Evolutionary conservation across 352 stramenopile genomes (phyloP), one percentile per base, ranked within the genome.

Genomic region (Phytophthora melonis): DNA sequence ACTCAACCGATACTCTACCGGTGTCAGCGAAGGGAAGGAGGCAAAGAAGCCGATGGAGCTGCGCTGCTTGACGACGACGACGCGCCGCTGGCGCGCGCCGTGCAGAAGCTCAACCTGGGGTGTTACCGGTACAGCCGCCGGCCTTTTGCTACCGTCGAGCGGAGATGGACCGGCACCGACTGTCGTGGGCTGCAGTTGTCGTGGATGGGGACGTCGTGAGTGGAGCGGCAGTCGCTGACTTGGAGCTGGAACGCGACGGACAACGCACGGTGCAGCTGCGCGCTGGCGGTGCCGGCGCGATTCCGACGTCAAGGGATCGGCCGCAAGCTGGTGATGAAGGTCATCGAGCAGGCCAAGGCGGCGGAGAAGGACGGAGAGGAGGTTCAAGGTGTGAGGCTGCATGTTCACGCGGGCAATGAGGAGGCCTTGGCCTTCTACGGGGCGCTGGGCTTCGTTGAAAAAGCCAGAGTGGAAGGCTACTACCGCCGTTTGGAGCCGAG

Each of bases 71-170:
- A 80, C 80, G 45, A n/a, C n/a, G 66, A 84, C 36, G 76, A 79
- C 27, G 55, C 72, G 27, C 70, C 69, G 58, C 78, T 92, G 56
- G 78, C 88, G 50, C 73, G 72, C n/a, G 72, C 75, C 2, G 82
- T 87, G 58, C 71, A 86, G 72, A 92, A 86, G 74, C 77, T 92
- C 67, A 93, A 93, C 62, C 67, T 91, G 47, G 85, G 83, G 5
- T 92, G 43, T 66, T 93, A 69, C 87, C 84, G 2, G 87, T 92
- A 63, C 87, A 91, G 55, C 82, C 76, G 13, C 87, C 87, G 54
- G 64, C 68, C 19, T 91, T 85, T 63, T 88, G 81, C 72, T 93
- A 92, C 77, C 84, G 82, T 75, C 86, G 84, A 30, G 81, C 84
- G 13, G 66, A 83, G 58, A 84, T 78, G 69, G 80, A 90, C 68